phyloP scores from a whole-genome alignment of 192 early-diverging fungal genomes.

The Coemansia sp. region DNA sequence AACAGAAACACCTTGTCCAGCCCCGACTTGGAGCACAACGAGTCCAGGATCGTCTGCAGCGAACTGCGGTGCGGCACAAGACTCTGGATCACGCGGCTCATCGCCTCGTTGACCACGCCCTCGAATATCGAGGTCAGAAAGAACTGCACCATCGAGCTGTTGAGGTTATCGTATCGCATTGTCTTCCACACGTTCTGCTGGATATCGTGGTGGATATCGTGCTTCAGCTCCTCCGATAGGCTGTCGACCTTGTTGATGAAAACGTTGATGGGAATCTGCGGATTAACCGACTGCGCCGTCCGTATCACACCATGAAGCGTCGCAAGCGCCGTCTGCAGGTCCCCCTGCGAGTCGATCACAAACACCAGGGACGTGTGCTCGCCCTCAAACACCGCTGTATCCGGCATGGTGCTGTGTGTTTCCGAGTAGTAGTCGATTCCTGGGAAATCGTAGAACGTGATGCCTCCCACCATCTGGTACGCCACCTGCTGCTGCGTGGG shows the following conservation, averaged over 20 bases:
- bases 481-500: constrained; percentile 33
- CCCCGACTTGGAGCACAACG: constrained; percentile 89
- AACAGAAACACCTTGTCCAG: constrained; percentile 98
- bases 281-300: constrained; percentile 75
- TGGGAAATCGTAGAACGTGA: constrained; percentile 85
- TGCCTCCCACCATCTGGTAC: constrained; percentile 41
- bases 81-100: constrained; percentile 91
- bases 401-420: constrained; percentile 50
- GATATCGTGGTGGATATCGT: constrained; percentile 94
- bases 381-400: constrained; percentile 67
- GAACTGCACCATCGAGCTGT: constrained; percentile 77
- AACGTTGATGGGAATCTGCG: constrained; percentile 85
- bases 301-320: constrained; percentile 73
- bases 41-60: constrained; percentile 88
- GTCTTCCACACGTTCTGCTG: constrained; percentile 89
- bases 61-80: constrained; percentile 82
- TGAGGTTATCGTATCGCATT: constrained; percentile 71
- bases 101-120: constrained; percentile 91
- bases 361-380: constrained; percentile 79
- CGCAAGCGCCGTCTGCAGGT: constrained; percentile 75
- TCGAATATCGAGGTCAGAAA: constrained; percentile 93
- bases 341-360: constrained; percentile 96
- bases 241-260: constrained; percentile 98
- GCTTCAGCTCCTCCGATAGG: constrained; percentile 91
- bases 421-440: constrained; percentile 85